Base-by-base conservation (phyloP, 2,329 filamentous ascomycete species). In the Shiraia sp. region DNA sequence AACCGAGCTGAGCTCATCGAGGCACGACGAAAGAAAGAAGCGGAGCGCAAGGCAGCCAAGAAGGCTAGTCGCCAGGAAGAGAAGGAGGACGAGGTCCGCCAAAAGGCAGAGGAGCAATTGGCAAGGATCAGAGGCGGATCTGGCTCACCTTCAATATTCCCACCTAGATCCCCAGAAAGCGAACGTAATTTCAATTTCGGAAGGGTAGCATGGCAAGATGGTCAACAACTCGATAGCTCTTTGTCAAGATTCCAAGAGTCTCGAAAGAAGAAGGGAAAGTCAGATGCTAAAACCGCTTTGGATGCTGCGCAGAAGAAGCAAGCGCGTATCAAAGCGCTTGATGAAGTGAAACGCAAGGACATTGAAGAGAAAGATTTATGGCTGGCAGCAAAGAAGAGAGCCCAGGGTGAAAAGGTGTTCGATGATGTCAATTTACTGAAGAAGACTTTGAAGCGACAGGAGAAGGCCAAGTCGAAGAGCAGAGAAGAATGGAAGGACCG, bases 1-100 rank as follows among this genome's bases (percentile, higher is more conserved):
- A 95, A 89, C 47, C 83, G 93, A 47, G 87, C 95, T 71, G 91
- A 97, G 65, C 80, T 99, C 10, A 90, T 99, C 57, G 93, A 97
- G 70, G 82, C 88, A 31, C 83, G 93, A 29, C 83, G 93, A 50
- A 83, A 85, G 64, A 96, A 96, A 73, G 88, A 95, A 66, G 86
- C 89, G 45, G 83, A 90, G 68, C 83, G 90, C 49, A 92, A 91
- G 67, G 85, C 84, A 15, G 87, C 92, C 61, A 97, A 96, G 75
- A 93, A 95, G 71, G 88, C 92, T 61, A 75, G 90, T 44, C 82
- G 91, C 31, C 77, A 81, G 52, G 80, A 88, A 57, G 86, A 87
- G 14, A 92, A 88, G 65, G 80, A 87, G 37, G 90, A 95, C 59
- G 90, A 93, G 67, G 85, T 90, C 42, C 74, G 73, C 16, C 71